A percentile compares a stretch with the other conserved stretches of the same genome.
Conservation (phyloP, 345 rosid species). For the Corchorus capsularis region DNA sequence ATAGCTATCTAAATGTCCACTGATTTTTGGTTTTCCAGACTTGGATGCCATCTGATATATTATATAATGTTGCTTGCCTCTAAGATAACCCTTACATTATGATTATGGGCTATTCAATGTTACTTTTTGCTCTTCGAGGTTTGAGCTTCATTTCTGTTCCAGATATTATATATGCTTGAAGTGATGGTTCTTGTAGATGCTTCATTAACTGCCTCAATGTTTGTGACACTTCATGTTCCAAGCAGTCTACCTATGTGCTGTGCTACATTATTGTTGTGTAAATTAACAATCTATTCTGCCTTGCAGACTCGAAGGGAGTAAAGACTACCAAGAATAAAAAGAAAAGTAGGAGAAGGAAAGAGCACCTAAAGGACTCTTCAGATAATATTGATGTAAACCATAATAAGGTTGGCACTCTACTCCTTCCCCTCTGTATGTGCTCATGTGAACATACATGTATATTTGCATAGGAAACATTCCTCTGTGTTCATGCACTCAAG, state of each 20-base stretch:
- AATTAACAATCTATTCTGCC: background rate
- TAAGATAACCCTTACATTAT: background rate
- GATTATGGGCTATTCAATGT: background rate
- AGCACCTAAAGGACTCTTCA: constrained; percentile 46
- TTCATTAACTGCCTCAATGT: background rate
- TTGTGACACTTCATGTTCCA: background rate
- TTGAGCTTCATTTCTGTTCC: background rate
- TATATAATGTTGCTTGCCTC: background rate
- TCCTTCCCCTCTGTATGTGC: constrained; percentile 7
- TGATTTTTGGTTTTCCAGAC: background rate
- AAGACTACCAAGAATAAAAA: constrained; percentile 47
- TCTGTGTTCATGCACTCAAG: background rate
- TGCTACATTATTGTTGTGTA: background rate
- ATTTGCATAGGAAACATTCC: background rate
- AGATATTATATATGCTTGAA: background rate
- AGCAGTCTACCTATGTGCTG: background rate
- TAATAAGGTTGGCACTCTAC: constrained; percentile 33
- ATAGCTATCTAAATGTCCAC: background rate
- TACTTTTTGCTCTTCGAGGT: background rate
- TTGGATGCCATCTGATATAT: background rate
- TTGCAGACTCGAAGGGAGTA: constrained; percentile 52
- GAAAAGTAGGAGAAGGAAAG: constrained; percentile 60
- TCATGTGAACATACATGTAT: background rate
- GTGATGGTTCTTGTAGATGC: background rate
- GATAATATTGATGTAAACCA: constrained; percentile 28